Conservation (phyloP, 2,329 filamentous ascomycete species). For the Sclerotinia glacialis region DNA sequence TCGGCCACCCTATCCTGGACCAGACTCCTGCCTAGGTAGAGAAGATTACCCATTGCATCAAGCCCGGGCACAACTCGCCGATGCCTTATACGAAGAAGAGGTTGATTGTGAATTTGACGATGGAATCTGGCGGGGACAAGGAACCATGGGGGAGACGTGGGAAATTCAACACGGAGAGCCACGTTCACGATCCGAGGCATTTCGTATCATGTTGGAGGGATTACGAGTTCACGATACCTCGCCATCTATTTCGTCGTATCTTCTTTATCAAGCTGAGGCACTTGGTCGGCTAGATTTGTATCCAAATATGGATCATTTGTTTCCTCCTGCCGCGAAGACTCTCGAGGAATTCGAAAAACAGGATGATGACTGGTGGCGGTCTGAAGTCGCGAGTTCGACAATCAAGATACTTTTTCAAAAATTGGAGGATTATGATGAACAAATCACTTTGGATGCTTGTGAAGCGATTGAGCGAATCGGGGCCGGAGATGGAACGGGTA, state of each 20-base stretch:
- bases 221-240: no score
- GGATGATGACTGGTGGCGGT: background rate
- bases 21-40: background rate
- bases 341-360: background rate
- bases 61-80: background rate
- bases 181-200: no score
- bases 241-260: no score
- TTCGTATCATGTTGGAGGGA: no score
- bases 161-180: no score
- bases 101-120: background rate
- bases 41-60: no score
- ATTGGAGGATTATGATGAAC: background rate
- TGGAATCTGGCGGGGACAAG: background rate
- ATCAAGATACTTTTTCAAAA: background rate
- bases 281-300: background rate
- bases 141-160: no score
- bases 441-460: fast-evolving
- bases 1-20: background rate
- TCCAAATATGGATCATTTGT: fast-evolving
- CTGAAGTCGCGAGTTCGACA: background rate
- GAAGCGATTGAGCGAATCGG: background rate
- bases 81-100: background rate
- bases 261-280: no score
- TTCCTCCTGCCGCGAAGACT: background rate
- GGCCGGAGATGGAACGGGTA: fast-evolving